Percentiles rank a stretch among this genome's conserved stretches.
These are phyloP conservation scores for Colletotrichum gigasporum DNA, from an alignment of 2,329 filamentous ascomycete species.

Conservation along the genomic window DNA sequence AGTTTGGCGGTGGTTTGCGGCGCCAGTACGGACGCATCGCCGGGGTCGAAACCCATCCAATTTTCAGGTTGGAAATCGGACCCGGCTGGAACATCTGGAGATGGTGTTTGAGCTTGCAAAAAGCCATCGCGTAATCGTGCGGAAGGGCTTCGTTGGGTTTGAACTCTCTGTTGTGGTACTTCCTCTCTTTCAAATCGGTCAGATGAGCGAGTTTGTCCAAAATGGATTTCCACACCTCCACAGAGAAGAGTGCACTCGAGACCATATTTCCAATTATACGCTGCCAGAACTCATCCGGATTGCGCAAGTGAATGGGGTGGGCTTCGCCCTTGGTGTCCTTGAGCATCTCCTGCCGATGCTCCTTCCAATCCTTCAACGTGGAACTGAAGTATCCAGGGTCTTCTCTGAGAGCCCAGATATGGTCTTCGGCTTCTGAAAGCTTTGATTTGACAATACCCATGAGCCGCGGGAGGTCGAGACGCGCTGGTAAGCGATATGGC, in stretches of 20 bases:
- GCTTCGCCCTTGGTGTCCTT: conserved; percentile 46
- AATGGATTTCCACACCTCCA: conserved; percentile 5
- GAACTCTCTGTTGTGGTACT: neutral
- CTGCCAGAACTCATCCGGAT: conserved; percentile 45
- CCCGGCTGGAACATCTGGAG: conserved; percentile 7
- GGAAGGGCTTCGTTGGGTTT: conserved; percentile 40
- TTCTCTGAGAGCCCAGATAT: conserved; percentile 64
- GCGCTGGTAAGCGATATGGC: conserved; percentile 60
- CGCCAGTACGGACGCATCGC: conserved; percentile 47
- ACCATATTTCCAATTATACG: conserved; percentile 47
- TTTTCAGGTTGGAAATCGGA: conserved; percentile 12
- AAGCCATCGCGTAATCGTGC: conserved; percentile 24
- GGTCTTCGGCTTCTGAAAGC: conserved; percentile 56
- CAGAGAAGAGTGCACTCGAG: conserved; percentile 34
- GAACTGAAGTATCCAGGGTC: conserved; percentile 67
- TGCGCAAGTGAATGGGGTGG: conserved; percentile 37
- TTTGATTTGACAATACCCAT: conserved; percentile 53
- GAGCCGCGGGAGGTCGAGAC: conserved; percentile 56
- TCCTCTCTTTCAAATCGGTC: neutral
- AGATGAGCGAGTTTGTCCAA: conserved; percentile 2
- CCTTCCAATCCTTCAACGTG: conserved; percentile 49
- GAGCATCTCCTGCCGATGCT: conserved; percentile 56
- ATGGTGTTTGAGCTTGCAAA: neutral
- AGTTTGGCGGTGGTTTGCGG: conserved; percentile 37
- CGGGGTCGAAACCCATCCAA: conserved; percentile 47